Conservation (phyloP, 441 rosid species). For the Euphorbia schlechtendalii region DNA sequence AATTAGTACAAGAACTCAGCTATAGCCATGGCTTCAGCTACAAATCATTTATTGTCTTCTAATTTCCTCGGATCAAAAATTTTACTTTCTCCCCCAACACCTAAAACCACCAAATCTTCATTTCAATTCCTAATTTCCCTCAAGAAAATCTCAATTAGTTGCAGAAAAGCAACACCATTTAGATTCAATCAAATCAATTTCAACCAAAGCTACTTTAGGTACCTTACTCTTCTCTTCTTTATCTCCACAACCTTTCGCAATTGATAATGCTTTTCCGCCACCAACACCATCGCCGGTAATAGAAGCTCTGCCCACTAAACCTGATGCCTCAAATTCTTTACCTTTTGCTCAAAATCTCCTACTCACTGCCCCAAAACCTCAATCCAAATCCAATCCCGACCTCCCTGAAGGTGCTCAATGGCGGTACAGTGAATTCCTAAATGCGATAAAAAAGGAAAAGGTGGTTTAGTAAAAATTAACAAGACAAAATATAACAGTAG, state of each 20-base stretch:
- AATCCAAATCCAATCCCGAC: constrained; percentile 46
- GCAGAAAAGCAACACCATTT: constrained; percentile 23
- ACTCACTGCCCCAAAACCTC: constrained; percentile 72
- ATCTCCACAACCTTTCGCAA: constrained; percentile 55
- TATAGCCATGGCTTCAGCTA: constrained; percentile 32
- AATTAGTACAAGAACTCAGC: background rate
- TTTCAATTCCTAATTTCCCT: constrained; percentile 16
- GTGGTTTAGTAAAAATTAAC: constrained; percentile 91
- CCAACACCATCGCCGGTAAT: constrained; percentile 39
- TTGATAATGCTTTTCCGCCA: constrained; percentile 32
- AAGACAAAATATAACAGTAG: no score
- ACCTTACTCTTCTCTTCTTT: constrained; percentile 30
- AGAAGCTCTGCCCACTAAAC: constrained; percentile 48
- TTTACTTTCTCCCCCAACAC: constrained; percentile 54
- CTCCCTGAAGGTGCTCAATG: constrained; percentile 87
- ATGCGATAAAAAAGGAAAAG: constrained; percentile 82
- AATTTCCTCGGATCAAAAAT: constrained; percentile 40
- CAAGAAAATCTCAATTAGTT: constrained; percentile 19
- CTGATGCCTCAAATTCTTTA: constrained; percentile 36
- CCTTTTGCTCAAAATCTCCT: constrained; percentile 61
- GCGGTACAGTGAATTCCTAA: constrained; percentile 92
- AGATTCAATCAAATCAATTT: constrained; percentile 16
- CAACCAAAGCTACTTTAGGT: constrained; percentile 49
- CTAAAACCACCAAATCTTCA: constrained; percentile 35
- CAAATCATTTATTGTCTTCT: constrained; percentile 48